Evolutionary conservation across 345 rosid genomes (phyloP).

Genomic region (Sisymbrium altissimum): DNA sequence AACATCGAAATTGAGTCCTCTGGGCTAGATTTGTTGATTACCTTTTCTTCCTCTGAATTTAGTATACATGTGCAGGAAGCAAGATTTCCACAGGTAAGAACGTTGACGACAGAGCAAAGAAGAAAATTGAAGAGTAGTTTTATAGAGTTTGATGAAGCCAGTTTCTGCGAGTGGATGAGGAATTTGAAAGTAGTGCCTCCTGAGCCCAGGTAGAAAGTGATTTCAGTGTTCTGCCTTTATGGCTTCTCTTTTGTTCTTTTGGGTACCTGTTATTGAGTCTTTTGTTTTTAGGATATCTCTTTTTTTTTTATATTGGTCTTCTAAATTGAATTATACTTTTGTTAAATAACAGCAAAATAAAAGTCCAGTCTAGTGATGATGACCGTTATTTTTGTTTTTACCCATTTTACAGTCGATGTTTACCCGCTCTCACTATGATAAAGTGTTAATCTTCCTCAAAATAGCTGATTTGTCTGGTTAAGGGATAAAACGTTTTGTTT

Average conservation of each 20-base stretch:
- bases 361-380: neutral
- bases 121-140: slow-evolving; percentile 77
- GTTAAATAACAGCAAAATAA: slow-evolving; percentile 13
- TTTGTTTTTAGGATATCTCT: slow-evolving; percentile 20
- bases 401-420: neutral
- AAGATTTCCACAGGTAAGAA: slow-evolving; percentile 78
- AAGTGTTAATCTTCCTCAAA: too few relatives aligned
- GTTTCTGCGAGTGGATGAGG: slow-evolving; percentile 93
- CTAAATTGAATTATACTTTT: neutral
- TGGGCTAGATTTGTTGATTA: neutral
- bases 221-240: neutral
- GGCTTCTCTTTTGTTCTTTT: neutral
- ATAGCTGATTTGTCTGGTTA: too few relatives aligned
- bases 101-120: slow-evolving; percentile 62
- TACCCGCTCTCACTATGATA: neutral
- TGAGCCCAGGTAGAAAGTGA: slow-evolving; percentile 48
- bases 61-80: slow-evolving; percentile 61
- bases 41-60: neutral
- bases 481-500: too few relatives aligned
- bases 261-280: slow-evolving; percentile 11
- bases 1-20: neutral
- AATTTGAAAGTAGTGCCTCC: slow-evolving; percentile 74
- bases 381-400: neutral
- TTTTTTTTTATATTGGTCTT: slow-evolving; percentile 10
- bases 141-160: slow-evolving; percentile 83